Evolutionary conservation across 2,329 filamentous ascomycete species (phyloP).

Genomic region (Chaetomiaceae sp.): DNA sequence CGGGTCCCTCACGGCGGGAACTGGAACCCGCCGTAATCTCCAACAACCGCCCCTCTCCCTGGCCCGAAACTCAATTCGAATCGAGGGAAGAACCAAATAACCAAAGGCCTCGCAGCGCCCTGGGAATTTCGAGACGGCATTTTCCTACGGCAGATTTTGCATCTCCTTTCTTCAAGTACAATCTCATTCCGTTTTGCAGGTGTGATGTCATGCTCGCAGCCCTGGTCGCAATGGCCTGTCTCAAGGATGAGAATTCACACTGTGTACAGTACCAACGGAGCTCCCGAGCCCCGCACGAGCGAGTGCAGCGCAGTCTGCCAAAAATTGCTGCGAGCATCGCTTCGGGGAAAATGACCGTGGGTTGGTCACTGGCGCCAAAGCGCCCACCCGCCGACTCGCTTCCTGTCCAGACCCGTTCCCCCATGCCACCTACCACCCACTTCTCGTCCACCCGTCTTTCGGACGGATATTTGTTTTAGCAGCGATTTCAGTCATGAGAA

Average conservation of each 20-base stretch:
- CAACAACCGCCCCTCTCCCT: too few species aligned
- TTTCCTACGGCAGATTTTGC: too few species aligned
- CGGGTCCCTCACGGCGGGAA: too few species aligned
- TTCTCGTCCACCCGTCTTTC: conserved; percentile 9
- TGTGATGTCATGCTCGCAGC: neutral
- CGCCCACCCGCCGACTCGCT: conserved; percentile 16
- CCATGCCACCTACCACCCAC: conserved; percentile 17
- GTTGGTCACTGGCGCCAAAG: conserved; percentile 11
- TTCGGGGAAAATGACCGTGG: conserved; percentile 17
- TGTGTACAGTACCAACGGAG: neutral
- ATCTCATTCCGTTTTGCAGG: neutral
- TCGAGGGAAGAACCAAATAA: too few species aligned
- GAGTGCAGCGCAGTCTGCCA: conserved; percentile 20
- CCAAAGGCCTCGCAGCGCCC: too few species aligned
- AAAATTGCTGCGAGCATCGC: conserved; percentile 26
- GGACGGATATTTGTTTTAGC: conserved; percentile 5
- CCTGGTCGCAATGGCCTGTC: too few species aligned
- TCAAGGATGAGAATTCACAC: neutral
- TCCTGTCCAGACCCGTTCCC: conserved; percentile 16
- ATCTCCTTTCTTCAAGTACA: too few species aligned
- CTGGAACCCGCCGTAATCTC: too few species aligned
- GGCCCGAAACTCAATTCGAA: too few species aligned
- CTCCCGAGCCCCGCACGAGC: conserved; percentile 16
- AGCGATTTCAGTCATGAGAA: conserved; percentile 23
- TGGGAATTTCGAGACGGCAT: too few species aligned